Evolutionary conservation across 495 filamentous ascomycete species (phyloP).

Genomic region (Cryomyces minteri): DNA sequence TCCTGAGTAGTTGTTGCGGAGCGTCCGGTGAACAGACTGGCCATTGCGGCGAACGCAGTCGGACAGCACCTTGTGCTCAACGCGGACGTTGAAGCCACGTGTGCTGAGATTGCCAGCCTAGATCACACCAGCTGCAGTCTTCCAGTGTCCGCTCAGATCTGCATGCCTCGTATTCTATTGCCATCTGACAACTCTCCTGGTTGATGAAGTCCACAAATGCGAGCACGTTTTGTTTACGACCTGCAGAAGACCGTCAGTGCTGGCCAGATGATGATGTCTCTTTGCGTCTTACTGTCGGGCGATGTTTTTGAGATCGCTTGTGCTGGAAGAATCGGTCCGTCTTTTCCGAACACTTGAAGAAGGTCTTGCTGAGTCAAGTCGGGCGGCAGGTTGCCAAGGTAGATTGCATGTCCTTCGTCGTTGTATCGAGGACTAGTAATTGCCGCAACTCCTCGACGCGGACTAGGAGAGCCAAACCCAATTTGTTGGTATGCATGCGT

Average conservation of each 20-base stretch:
- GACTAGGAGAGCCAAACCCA: neutral
- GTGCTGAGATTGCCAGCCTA: neutral
- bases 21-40: too few species aligned
- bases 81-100: neutral
- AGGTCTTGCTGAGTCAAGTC: constrained; percentile 1
- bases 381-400: neutral
- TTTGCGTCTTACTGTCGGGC: neutral
- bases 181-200: neutral
- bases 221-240: neutral
- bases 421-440: neutral
- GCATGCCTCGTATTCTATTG: constrained; percentile 1
- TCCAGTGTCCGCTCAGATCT: neutral
- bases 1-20: too few species aligned
- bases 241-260: neutral
- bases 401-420: neutral
- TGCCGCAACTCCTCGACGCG: neutral
- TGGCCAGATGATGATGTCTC: neutral
- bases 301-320: constrained; percentile 1
- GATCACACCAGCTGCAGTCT: neutral
- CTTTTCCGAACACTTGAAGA: neutral
- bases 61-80: neutral
- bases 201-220: neutral
- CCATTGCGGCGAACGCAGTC: too few species aligned
- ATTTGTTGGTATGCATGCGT: too few species aligned
- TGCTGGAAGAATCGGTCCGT: neutral